Base-by-base conservation (phyloP, 176 grass and related monocot genomes). In the Saccharum officinarum region DNA sequence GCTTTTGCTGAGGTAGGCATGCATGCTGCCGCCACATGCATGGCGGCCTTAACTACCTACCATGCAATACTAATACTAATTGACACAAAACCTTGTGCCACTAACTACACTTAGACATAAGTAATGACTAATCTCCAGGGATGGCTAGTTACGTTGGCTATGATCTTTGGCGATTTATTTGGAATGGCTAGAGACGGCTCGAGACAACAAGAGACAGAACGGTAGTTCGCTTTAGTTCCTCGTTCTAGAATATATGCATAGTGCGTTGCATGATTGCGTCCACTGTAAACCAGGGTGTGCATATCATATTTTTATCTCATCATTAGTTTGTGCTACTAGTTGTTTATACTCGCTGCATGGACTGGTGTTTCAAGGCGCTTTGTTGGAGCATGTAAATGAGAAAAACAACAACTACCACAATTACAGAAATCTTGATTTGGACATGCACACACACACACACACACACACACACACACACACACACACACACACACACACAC, bases 131-230 rank as follows among this genome's bases (percentile, higher is more conserved):
- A 74, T 38, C 57, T 73, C n/a, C 25, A 5, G 0, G 38, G 41
- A 25, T 61, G 80, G 67, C 34, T 75, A 60, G 45, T 75, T 52
- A 75, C 42, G 14, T 33, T 52, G 45, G 71, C 71, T 23, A 14
- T 45, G 59, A 47, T 75, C 23, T 80, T 65, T 41, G 41, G 38
- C 9, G 20, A 17, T 64, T 55, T 40, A 67, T 25, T 31, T 28
- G 63, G 37, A 39, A 70, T 8, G 50, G 30, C 36, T 76, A 13
- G 52, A 31, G 28, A 42, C 39, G 47, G 60, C 72, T 54, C 16
- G 12, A 54, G 85, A 91, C 70, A 84, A 69, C 0, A 87, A 80
- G 41, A 71, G 85, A 87, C 89, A 84, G 39, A 76, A 70, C 63
- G 70, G 77, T 39, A 11, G 77, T 69, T 91, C 47, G 41, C 25